Conservation (phyloP, 2,329 filamentous ascomycete genomes). For the Penicillium hesseltinei region DNA sequence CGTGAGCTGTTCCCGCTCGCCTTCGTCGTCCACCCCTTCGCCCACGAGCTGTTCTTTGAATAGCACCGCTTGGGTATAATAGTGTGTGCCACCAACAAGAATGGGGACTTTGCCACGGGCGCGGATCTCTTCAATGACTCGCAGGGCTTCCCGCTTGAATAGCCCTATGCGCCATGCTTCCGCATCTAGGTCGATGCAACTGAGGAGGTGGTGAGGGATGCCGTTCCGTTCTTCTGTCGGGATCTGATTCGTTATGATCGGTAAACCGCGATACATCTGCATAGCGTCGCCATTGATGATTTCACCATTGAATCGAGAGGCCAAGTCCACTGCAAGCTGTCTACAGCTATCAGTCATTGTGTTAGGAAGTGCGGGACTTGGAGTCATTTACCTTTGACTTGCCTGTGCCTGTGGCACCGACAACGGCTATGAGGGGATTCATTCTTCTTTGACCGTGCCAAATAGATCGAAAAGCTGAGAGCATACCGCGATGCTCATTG, state of each 20-base stretch:
- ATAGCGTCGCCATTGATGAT: conserved; percentile 97
- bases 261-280: conserved; percentile 90
- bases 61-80: conserved; percentile 86
- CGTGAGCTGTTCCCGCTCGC: conserved; percentile 24
- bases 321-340: conserved; percentile 86
- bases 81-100: conserved; percentile 90
- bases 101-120: conserved; percentile 78
- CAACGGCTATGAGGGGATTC: conserved; percentile 70
- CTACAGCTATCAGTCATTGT: conserved; percentile 29
- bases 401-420: conserved; percentile 89
- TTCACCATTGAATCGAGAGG: conserved; percentile 80
- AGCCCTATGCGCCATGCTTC: conserved; percentile 79
- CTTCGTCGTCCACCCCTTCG: conserved; percentile 28
- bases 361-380: neutral
- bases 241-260: conserved; percentile 95
- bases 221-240: conserved; percentile 69
- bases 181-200: conserved; percentile 70
- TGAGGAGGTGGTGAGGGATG: conserved; percentile 84
- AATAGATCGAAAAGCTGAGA: conserved; percentile 25
- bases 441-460: conserved; percentile 25
- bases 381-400: conserved; percentile 75
- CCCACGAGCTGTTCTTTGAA: conserved; percentile 69
- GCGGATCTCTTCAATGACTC: conserved; percentile 73
- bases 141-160: conserved; percentile 69
- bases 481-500: conserved; percentile 24